Evolutionary conservation across 495 filamentous ascomycete genomes (phyloP), one percentile per base, ranked within the genome.

Genomic region (Rusavskia elegans): DNA sequence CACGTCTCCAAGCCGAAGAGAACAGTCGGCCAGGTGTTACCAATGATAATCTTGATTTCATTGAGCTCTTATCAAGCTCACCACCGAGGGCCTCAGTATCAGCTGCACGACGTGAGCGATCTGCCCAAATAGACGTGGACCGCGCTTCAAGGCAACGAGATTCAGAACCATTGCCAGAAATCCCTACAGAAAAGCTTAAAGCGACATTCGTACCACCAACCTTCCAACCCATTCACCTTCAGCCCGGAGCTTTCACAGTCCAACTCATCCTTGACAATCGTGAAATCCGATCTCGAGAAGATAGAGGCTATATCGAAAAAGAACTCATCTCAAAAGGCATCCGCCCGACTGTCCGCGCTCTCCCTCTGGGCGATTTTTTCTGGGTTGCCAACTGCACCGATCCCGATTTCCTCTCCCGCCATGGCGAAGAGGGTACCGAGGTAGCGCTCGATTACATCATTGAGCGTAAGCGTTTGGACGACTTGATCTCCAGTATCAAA

Each of bases 381-480:
- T 93, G 87, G 87, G 78, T 93, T 9, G 87, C 87, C 39, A 85
- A 81, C 62, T 78, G 74, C 60, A 70, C 78, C 44, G 72, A 83
- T 50, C 68, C 78, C 0, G 64, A 64, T 29, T 75, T 77, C 53
- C 70, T 85, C 10, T 56, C 73, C 3, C 72, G 68, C 1, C 65
- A 72, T 50, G 76, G 77, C 45, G 75, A 76, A 45, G 80, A 86
- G 65, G 56, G 82, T n/a, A 78, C 84, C 52, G 87, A 92, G 64
- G 67, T 77, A 4, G 79, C 87, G 39, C 70, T 93, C 6, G 86
- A 90, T 61, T 87, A 79, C 70, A 85, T 93, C 29, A 74, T 90
- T 0, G 87, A 93, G 65, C 76, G 87, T 46, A 93, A 93, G 59
- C 74, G 87, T 2, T 73, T 89, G 0, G 87, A 93, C 57, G 87